Percentiles rank a stretch among this genome's conserved stretches.
Conservation (phyloP, 2,329 filamentous ascomycete genomes). For the Peltaster fructicola region DNA sequence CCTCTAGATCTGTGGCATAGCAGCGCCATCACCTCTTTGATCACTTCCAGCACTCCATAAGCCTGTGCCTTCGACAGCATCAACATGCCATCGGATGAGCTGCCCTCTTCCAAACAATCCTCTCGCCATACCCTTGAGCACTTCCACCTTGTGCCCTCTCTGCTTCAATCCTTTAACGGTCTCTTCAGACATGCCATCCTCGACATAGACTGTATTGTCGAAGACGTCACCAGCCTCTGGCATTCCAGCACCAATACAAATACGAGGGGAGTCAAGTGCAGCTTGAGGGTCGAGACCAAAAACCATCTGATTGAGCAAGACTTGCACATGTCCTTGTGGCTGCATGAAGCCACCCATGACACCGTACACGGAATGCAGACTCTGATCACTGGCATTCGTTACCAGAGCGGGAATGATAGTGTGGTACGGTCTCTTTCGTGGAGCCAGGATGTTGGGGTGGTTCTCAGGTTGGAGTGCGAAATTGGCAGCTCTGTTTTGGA, state of each 20-base stretch:
- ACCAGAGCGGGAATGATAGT: slow-evolving; percentile 91
- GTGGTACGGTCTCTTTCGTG: slow-evolving; percentile 82
- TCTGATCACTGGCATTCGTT: slow-evolving; percentile 56
- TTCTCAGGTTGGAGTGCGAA: slow-evolving; percentile 48
- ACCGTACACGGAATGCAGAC: slow-evolving; percentile 71
- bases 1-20: too few species aligned
- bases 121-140: slow-evolving; percentile 48
- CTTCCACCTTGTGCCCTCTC: slow-evolving; percentile 56
- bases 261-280: slow-evolving; percentile 75
- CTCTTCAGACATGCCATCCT: slow-evolving; percentile 60
- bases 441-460: slow-evolving; percentile 67
- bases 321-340: slow-evolving; percentile 88
- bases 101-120: slow-evolving; percentile 72
- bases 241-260: slow-evolving; percentile 67
- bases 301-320: slow-evolving; percentile 72
- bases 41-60: slow-evolving; percentile 87
- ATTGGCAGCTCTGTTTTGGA: slow-evolving; percentile 84
- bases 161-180: slow-evolving; percentile 48
- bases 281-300: slow-evolving; percentile 71
- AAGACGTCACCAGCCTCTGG: slow-evolving; percentile 40
- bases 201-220: slow-evolving; percentile 54
- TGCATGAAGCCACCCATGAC: slow-evolving; percentile 99
- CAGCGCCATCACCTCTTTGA: slow-evolving; percentile 63
- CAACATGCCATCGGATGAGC: slow-evolving; percentile 61
- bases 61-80: slow-evolving; percentile 43